These are phyloP conservation scores for Aspergillus incahuasiensis DNA, from an alignment of 495 filamentous ascomycete species.

Conservation along the genomic window DNA sequence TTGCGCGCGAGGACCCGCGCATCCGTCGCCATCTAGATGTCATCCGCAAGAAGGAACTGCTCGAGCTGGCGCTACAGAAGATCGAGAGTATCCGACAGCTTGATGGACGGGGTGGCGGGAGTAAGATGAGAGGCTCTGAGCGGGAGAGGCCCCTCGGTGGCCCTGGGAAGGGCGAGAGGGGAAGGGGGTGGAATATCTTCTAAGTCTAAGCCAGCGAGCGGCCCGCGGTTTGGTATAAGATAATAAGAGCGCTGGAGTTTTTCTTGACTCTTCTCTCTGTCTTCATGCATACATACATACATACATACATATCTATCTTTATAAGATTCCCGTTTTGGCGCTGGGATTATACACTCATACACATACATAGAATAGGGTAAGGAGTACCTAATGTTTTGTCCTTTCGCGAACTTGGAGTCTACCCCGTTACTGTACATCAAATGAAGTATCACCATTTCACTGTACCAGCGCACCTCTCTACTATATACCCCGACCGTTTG, in stretches of 20 bases:
- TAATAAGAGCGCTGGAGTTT: too few relatives aligned
- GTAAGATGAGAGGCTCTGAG: conserved; percentile 24
- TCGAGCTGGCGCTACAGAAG: conserved; percentile 89
- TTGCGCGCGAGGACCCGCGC: conserved; percentile 88
- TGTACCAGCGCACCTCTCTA: too few relatives aligned
- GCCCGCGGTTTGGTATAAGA: too few relatives aligned
- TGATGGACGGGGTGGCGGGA: conserved; percentile 44
- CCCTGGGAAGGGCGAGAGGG: conserved; percentile 27
- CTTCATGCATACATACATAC: too few relatives aligned
- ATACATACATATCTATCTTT: not conserved
- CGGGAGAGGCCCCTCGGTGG: conserved; percentile 27
- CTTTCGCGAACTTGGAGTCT: too few relatives aligned
- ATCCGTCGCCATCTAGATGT: conserved; percentile 85
- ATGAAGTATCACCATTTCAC: too few relatives aligned
- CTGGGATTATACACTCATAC: not conserved
- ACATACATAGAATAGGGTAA: not conserved
- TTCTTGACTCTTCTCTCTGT: too few relatives aligned
- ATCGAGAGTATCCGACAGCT: conserved; percentile 82
- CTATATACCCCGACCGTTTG: too few relatives aligned
- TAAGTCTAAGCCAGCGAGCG: too few relatives aligned
- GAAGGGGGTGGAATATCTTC: conserved; percentile 39
- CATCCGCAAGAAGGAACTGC: conserved; percentile 82
- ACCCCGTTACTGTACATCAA: too few relatives aligned
- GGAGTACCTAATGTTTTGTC: too few relatives aligned
- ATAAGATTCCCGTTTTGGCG: not conserved